Base-by-base conservation (phyloP, 345 rosid genomes). In the Brassica cretica region DNA sequence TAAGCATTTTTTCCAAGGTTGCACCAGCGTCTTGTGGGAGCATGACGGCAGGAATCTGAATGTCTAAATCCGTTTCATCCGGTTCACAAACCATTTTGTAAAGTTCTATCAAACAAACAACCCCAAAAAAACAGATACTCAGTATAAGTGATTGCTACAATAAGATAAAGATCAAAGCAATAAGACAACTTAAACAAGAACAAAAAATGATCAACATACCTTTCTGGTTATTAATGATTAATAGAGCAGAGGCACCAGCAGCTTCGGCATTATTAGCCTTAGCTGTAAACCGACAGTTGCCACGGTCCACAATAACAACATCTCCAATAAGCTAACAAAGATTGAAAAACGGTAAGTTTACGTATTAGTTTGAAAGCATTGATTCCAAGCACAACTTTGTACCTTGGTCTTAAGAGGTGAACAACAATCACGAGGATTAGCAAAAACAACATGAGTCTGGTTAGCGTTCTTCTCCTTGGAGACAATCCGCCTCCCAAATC, bases 1-100 rank as follows among this genome's bases (percentile, higher is more conserved):
- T 24, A 56, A 96, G 84, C 92, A 87, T 82, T 68, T 85, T 87
- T 68, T 86, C 86, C 82, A 96, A 85, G 85, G 89, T 85, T 69
- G 87, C 71, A 75, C 99, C 98, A 76, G 98, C 99, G 84, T 96
- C 98, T 72, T 90, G 93, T 24, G 99, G 99, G 27, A 96, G 98
- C 89, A 96, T 86, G 79, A 96, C 90, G 3, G 98, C 87, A 41
- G 99, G 97, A 77, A 96, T 93, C 16, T 83, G 60, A 77, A 96
- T 96, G 80, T 96, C 92, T 75, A 93, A 82, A 80, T 93, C 93
- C 24, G 96, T 93, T 88, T 95, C 99, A 80, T 93, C 90, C 16
- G 96, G 97, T 51, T 96, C 98, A 77, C 99, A 96, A 33, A 96
- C 97, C 99, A 96, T 96, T 88, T 96, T 96, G 85, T 93, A 96